Evolutionary conservation across 164 flowering plant species (phyloP), one percentile per base, ranked within the genome.

Genomic region (Magnolia kwangsiensis): DNA sequence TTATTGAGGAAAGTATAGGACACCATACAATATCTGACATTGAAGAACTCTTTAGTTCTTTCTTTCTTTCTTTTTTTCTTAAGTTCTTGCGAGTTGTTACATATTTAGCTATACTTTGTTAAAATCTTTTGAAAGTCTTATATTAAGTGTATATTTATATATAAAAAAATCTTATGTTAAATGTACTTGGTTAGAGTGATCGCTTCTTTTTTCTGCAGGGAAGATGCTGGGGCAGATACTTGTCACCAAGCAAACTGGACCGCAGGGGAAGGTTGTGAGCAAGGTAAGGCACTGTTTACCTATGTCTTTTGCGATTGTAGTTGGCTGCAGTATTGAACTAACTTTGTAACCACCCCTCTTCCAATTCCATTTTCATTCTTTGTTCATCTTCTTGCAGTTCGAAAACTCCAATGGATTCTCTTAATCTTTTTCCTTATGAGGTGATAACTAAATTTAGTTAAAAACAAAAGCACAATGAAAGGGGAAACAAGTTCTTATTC

Each of bases 201-300:
- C 61, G 2, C 19, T 16, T 55, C 13, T 55, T 55, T 65, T 77
- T n/a, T 69, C 77, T 81, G 78, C 87, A 96, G 99, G 96, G 59
- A 94, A 94, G 86, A 96, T 96, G 99, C 97, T 96, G 72, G 99
- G 99, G 8, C 97, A 96, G 87, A 88, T 92, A 81, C 94, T 96
- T 81, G 97, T 96, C 45, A 96, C 99, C 71, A 96, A 96, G 77
- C 99, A 96, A 86, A 87, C 97, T 77, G 99, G 99, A 8, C 89
- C 98, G 8, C 91, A 92, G 78, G 98, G 99, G 61, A 96, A 94
- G 90, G 74, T 90, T 78, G 99, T 94, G 77, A 91, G 93, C 94
- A 96, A 91, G 97, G 99, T 94, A 73, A 64, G 86, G 27, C 55
- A 8, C 18, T 71, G 11, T 72, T 65, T 70, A 55, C 18, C 61